Evolutionary conservation across 1,284 basidiomycete genomes (phyloP).

Genomic region (Sphagnurus paluster): DNA sequence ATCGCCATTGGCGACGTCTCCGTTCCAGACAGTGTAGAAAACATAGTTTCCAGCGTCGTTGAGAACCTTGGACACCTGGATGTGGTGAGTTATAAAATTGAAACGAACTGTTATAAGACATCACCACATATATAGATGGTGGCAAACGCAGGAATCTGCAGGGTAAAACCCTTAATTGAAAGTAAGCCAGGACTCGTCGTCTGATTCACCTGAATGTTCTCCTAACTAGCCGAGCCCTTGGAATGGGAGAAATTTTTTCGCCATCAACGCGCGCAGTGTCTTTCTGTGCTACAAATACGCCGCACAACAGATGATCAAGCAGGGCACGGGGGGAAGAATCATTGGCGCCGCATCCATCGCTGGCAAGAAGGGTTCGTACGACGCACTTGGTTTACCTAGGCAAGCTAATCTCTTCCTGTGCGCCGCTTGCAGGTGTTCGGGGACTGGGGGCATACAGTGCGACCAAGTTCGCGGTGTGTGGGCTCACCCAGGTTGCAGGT

Average conservation of each 20-base stretch:
- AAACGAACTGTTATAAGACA: too few relatives aligned
- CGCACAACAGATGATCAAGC: slow-evolving; percentile 27
- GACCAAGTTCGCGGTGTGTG: slow-evolving; percentile 32
- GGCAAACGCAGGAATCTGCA: slow-evolving; percentile 24
- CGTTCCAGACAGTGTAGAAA: slow-evolving; percentile 7
- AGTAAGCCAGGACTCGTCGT: slow-evolving; percentile 12
- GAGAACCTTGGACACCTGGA: slow-evolving; percentile 23
- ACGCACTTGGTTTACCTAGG: too few relatives aligned
- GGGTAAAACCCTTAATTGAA: slow-evolving; percentile 17
- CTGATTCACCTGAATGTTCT: neutral
- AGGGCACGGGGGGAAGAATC: slow-evolving; percentile 29
- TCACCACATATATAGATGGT: slow-evolving; percentile 19
- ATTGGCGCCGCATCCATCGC: slow-evolving; percentile 27
- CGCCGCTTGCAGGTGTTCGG: slow-evolving; percentile 13
- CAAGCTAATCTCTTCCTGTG: too few relatives aligned
- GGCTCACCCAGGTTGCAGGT: slow-evolving; percentile 30
- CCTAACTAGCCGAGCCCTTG: slow-evolving; percentile 10
- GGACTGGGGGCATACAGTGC: slow-evolving; percentile 23
- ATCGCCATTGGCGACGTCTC: slow-evolving; percentile 16
- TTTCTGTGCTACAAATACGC: slow-evolving; percentile 30
- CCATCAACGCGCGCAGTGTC: slow-evolving; percentile 23
- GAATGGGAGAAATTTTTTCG: slow-evolving; percentile 24
- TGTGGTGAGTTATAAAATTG: slow-evolving; percentile 18
- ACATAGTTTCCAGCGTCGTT: slow-evolving; percentile 17
- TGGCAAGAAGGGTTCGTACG: slow-evolving; percentile 25